These are phyloP conservation scores for Macrolepiota albuminosa DNA, from an alignment of 768 basidiomycete species.

Conservation along the genomic window DNA sequence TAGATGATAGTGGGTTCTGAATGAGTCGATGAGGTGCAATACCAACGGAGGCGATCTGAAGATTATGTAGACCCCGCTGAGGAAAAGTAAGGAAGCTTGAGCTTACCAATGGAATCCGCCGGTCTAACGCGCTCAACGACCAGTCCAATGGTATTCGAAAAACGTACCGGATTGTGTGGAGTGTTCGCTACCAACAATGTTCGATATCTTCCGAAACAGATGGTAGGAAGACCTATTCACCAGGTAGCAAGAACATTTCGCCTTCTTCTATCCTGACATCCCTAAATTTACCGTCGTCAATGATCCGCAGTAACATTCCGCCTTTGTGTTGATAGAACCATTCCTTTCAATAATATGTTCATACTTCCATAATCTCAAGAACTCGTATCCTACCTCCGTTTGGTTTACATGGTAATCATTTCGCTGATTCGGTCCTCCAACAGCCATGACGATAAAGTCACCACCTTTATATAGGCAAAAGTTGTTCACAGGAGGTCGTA, in stretches of 20 bases:
- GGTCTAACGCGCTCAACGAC: constrained; percentile 89
- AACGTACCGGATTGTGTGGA: constrained; percentile 93
- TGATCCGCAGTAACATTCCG: constrained; percentile 82
- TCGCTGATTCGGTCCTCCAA: constrained; percentile 93
- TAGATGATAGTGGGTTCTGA: constrained; percentile 66
- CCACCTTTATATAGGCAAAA: constrained; percentile 37
- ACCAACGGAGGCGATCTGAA: constrained; percentile 80
- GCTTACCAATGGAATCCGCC: constrained; percentile 65
- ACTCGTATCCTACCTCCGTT: constrained; percentile 61
- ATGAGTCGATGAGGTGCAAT: constrained; percentile 60
- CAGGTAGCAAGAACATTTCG: constrained; percentile 94
- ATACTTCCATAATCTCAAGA: not conserved
- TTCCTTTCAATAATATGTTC: constrained; percentile 79
- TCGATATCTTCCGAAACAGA: not conserved
- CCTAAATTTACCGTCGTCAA: constrained; percentile 73
- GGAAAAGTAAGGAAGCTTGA: not conserved
- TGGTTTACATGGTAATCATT: constrained; percentile 95
- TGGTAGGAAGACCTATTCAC: constrained; percentile 34
- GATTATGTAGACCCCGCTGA: not conserved
- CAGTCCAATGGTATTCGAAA: constrained; percentile 84
- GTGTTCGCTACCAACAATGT: constrained; percentile 64
- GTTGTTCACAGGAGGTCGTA: constrained; percentile 33
- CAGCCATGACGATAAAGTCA: constrained; percentile 93
- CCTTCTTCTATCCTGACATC: constrained; percentile 92
- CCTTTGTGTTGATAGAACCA: constrained; percentile 99